A percentile compares a stretch with the other conserved stretches of the same genome.
These are phyloP conservation scores for Oryza coarctata DNA, from an alignment of 176 grass and related monocot genomes.

Conservation along the genomic window DNA sequence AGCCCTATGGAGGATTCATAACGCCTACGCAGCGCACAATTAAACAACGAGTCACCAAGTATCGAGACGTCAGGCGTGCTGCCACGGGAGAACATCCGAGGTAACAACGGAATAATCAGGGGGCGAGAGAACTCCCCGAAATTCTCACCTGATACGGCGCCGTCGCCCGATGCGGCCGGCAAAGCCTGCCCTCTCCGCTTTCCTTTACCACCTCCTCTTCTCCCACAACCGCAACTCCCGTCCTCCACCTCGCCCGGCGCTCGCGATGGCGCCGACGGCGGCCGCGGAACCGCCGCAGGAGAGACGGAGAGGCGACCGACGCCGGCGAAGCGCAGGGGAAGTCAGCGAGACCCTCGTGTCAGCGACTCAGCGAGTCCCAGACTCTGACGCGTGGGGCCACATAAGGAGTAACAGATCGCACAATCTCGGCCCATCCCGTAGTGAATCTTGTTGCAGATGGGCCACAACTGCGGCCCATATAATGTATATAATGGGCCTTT, in stretches of 20 bases:
- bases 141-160: conserved; percentile 6
- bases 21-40: background rate
- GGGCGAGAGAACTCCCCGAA: no score
- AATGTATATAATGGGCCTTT: background rate
- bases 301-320: background rate
- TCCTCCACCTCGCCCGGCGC: background rate
- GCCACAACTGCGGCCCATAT: background rate
- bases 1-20: no score
- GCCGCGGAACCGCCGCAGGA: background rate
- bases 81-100: background rate
- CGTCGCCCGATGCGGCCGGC: background rate
- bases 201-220: background rate
- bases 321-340: background rate
- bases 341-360: background rate
- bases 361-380: background rate
- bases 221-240: background rate
- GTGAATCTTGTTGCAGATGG: no score
- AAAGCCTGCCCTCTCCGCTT: conserved; percentile 1
- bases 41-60: no score
- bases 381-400: background rate
- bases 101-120: background rate
- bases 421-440: no score
- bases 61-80: background rate
- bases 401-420: background rate
- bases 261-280: no score